Conservation (phyloP, 169 alveolate genomes). For the Cryptosporidium sp. region DNA sequence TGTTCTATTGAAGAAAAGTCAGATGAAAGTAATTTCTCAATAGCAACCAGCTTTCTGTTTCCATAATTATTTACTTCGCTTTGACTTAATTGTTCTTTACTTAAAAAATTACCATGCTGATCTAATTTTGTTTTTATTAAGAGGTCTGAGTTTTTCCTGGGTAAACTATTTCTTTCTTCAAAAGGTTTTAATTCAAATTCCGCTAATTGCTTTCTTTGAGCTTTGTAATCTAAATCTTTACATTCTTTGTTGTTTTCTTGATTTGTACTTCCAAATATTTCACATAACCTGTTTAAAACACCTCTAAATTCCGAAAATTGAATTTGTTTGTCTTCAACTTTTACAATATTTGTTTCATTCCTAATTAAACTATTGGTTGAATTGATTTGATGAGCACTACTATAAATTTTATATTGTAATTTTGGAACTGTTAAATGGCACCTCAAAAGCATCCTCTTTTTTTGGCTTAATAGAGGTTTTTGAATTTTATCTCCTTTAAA, state of each 20-base stretch:
- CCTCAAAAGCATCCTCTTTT: slow-evolving; percentile 12
- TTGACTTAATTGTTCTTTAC: not conserved
- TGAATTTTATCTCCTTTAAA: not conserved
- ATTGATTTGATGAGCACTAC: not conserved
- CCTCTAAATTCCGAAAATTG: not conserved
- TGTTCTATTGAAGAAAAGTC: slow-evolving; percentile 47
- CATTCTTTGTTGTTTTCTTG: not conserved
- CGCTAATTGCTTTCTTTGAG: not conserved
- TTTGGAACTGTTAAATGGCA: slow-evolving; percentile 18
- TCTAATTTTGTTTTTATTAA: not conserved
- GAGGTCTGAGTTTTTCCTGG: not conserved
- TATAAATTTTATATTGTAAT: slow-evolving; percentile 29
- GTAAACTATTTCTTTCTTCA: not conserved
- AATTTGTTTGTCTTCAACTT: not conserved
- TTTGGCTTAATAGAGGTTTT: slow-evolving; percentile 3
- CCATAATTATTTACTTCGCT: not conserved
- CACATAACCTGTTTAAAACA: slow-evolving; percentile 7
- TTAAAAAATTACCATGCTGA: not conserved
- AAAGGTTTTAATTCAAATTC: slow-evolving; percentile 17
- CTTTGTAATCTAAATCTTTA: not conserved
- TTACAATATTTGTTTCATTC: not conserved
- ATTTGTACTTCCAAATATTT: not conserved
- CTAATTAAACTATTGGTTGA: not conserved
- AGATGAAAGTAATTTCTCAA: slow-evolving; percentile 56
- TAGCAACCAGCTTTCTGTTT: slow-evolving; percentile 5